Base-by-base conservation (phyloP, 2,329 filamentous ascomycete genomes). In the Eutypella sp. region DNA sequence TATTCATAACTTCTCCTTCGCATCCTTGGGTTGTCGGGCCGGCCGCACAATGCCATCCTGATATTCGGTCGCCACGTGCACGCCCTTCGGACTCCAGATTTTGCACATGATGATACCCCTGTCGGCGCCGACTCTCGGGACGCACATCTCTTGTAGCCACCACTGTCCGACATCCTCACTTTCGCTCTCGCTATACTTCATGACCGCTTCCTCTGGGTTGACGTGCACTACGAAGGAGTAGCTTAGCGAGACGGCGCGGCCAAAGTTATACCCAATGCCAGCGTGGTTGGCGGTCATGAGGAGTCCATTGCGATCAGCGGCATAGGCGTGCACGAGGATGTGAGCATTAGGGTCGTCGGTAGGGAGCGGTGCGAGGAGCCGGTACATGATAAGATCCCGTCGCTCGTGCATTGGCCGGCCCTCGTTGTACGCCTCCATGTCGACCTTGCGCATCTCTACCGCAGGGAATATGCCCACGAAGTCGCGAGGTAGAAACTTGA, bases 381-480 rank as follows among this genome's bases (percentile, higher is more conserved):
- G 71, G 49, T 80, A 79, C 5, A 75, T 52, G 1, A 78, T 52
- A 7, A 79, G 60, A 52, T 80, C 72, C 16, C 72, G 67, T 5
- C 70, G 63, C 29, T 76, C 74, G 4, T 71, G 60, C 7, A 75
- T 47, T 0, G 68, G 60, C 40, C 65, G 68, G 0, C 51, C 64
- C 8, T 58, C 55, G 52, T 79, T 80, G 49, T 66, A 75, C 0
- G 45, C 59, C 0, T 49, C 51, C 69, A 80, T 73, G 54, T 79
- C 75, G 7, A 79, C 76, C 59, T 78, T 78, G 56, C 69, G 69
- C 72, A 79, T 76, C 40, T 77, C 70, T 3, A 78, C 62, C 1
- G 69, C 62, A 7, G 76, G 76, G 46, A 79, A 79, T 0, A 58
- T 59, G 3, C 73, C 74, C 2, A 67, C 60, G 2, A 67, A 62